Percentiles rank a stretch among this genome's conserved stretches.
Conservation (phyloP, 139 green algal species). For the Coelastrella sp. region DNA sequence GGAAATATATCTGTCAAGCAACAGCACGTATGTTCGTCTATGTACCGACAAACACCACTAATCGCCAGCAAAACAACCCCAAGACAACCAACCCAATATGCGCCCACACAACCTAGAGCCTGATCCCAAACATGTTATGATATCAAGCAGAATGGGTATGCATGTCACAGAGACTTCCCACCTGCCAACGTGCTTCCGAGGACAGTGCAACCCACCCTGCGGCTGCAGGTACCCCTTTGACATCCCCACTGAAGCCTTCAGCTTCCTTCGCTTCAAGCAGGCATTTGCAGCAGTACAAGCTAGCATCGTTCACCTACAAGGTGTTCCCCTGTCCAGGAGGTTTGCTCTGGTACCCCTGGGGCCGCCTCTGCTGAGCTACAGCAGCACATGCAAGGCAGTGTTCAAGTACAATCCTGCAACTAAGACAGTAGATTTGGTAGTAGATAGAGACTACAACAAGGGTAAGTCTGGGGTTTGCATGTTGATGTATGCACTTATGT, state of each 20-base stretch:
- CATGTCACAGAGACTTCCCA: no score
- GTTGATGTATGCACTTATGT: no score
- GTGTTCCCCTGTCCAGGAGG: constrained; percentile 80
- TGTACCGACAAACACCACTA: no score
- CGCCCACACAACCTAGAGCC: no score
- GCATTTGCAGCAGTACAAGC: constrained; percentile 94
- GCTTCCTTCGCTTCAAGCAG: constrained; percentile 86
- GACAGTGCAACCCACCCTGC: background rate
- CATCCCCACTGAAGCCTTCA: constrained; percentile 92
- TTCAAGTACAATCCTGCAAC: constrained; percentile 71
- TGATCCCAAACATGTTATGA: no score
- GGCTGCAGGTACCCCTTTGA: constrained; percentile 85
- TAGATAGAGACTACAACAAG: constrained; percentile 72
- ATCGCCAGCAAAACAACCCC: no score
- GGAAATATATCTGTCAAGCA: no score
- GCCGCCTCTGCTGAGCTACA: constrained; percentile 89
- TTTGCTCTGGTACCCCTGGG: constrained; percentile 97
- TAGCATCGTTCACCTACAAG: constrained; percentile 93
- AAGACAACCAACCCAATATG: no score
- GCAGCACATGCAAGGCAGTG: constrained; percentile 64
- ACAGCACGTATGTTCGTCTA: no score
- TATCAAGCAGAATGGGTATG: no score
- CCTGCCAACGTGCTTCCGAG: background rate
- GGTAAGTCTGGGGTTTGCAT: constrained; percentile 10
- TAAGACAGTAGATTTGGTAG: constrained; percentile 75